These are phyloP conservation scores for Xanthoconium stramineum DNA, from an alignment of 768 basidiomycete species.

Conservation along the genomic window DNA sequence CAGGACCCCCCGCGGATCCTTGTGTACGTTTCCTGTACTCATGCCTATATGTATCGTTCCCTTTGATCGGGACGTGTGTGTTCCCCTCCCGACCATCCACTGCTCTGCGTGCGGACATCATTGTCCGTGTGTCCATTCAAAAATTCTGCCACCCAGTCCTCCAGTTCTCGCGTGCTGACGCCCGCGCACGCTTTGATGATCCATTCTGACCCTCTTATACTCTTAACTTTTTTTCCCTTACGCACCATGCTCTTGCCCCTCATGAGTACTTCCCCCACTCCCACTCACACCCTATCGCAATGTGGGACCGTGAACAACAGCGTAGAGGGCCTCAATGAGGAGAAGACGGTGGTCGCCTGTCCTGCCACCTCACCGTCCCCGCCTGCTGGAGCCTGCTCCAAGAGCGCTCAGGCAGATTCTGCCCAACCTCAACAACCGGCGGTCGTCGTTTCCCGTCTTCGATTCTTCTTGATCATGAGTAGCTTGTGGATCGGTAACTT, in stretches of 20 bases:
- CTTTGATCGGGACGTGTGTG: slow-evolving; percentile 17
- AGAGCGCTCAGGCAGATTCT: neutral
- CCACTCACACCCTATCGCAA: slow-evolving; percentile 29
- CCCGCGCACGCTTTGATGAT: slow-evolving; percentile 15
- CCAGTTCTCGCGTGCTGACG: slow-evolving; percentile 12
- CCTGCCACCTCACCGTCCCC: neutral
- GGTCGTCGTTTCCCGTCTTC: slow-evolving; percentile 26
- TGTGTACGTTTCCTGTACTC: slow-evolving; percentile 7
- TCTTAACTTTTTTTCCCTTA: neutral
- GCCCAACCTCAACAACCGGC: slow-evolving; percentile 20
- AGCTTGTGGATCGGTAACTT: slow-evolving; percentile 36
- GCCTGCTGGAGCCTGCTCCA: neutral
- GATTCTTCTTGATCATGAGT: slow-evolving; percentile 34
- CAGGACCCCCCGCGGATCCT: slow-evolving; percentile 34
- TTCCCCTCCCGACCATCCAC: slow-evolving; percentile 10
- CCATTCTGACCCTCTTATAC: slow-evolving; percentile 18
- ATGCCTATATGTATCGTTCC: slow-evolving; percentile 24
- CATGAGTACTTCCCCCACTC: slow-evolving; percentile 30
- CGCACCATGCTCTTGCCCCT: slow-evolving; percentile 6
- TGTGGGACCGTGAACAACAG: slow-evolving; percentile 32
- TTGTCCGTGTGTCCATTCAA: slow-evolving; percentile 4
- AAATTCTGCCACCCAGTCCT: slow-evolving; percentile 2
- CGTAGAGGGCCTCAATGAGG: slow-evolving; percentile 23
- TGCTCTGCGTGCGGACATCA: slow-evolving; percentile 5
- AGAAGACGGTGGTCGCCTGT: slow-evolving; percentile 16